Evolutionary conservation across 139 green algal species (phyloP).

Genomic region (Chlamydomonas sphaeroides): DNA sequence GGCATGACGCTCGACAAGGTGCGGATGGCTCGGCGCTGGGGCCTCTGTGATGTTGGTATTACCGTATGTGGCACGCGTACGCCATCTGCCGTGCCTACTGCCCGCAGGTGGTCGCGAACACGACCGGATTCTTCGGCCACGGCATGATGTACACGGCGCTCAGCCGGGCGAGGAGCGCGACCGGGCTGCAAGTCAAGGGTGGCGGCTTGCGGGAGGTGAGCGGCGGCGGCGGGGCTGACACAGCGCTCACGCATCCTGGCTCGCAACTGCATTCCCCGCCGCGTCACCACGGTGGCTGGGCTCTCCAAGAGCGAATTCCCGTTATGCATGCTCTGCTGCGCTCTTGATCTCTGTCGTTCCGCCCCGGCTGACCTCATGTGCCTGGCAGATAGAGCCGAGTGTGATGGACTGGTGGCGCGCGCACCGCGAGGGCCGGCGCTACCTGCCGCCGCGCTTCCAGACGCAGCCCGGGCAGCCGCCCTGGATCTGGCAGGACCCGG

Average conservation of each 20-base stretch:
- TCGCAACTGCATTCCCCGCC: too few species aligned
- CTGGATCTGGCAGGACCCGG: not conserved
- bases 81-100: too few species aligned
- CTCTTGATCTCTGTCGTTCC: not conserved
- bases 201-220: not conserved
- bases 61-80: too few species aligned
- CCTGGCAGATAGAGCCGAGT: not conserved
- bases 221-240: too few species aligned
- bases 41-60: too few species aligned
- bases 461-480: too few species aligned
- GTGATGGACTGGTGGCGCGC: not conserved
- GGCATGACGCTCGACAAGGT: slow-evolving; percentile 73
- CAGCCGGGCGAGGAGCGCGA: slow-evolving; percentile 51
- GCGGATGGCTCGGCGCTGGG: too few species aligned
- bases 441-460: not conserved
- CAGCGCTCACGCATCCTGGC: too few species aligned
- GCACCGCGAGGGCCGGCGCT: not conserved
- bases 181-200: slow-evolving; percentile 60
- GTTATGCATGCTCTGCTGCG: not conserved
- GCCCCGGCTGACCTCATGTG: too few species aligned
- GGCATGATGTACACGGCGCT: slow-evolving; percentile 80
- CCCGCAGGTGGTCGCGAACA: slow-evolving; percentile 40
- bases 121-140: slow-evolving; percentile 61
- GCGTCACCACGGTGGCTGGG: too few species aligned
- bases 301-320: too few species aligned